Percentiles rank a stretch among this genome's conserved stretches.
Conservation (phyloP, 208 protist genomes). For the Leishmania tropica region DNA sequence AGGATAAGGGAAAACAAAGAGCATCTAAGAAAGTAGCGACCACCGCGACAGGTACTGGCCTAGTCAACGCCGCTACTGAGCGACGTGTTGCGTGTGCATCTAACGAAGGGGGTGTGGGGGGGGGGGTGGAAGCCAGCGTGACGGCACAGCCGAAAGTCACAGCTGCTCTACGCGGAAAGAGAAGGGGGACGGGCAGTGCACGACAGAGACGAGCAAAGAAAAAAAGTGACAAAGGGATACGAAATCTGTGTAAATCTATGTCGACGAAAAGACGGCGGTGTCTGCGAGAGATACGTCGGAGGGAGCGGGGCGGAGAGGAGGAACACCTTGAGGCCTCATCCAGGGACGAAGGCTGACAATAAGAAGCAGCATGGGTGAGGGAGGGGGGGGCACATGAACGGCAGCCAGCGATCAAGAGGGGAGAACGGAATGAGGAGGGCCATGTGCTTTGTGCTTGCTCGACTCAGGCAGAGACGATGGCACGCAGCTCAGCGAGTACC, state of each 20-base stretch:
- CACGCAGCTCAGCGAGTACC: conserved; percentile 48
- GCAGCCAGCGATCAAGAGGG: background rate
- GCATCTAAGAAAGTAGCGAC: background rate
- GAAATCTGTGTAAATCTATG: background rate
- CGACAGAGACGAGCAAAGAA: background rate
- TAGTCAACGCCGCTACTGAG: background rate
- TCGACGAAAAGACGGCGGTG: background rate
- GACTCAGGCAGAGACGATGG: conserved; percentile 28
- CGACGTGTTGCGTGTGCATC: background rate
- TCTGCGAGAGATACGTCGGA: too few relatives aligned
- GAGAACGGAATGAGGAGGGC: background rate
- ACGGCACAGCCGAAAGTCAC: background rate
- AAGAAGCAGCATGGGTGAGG: background rate
- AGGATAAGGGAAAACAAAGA: background rate
- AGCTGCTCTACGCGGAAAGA: background rate
- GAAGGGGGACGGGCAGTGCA: background rate
- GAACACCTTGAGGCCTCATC: background rate
- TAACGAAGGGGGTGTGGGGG: background rate
- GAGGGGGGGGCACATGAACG: background rate
- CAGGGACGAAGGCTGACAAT: background rate
- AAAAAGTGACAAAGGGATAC: background rate
- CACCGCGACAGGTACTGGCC: background rate
- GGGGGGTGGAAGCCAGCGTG: background rate
- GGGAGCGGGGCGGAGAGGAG: background rate
- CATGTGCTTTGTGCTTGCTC: background rate